These are phyloP conservation scores for Mycena citricolor DNA, from an alignment of 1,284 basidiomycete genomes.

Conservation along the genomic window DNA sequence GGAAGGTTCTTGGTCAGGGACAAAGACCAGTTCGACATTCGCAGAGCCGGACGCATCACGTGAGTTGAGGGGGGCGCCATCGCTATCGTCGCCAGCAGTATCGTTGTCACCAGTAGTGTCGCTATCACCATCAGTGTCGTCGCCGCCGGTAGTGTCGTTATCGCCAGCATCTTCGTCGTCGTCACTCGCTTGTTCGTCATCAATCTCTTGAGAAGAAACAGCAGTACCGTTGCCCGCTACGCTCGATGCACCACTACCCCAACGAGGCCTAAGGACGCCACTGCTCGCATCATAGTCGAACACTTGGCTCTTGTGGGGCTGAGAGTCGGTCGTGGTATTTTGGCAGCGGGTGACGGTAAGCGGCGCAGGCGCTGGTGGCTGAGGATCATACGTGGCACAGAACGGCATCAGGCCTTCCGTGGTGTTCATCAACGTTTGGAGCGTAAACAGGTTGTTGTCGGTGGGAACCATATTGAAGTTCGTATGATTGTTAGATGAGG, in stretches of 20 bases:
- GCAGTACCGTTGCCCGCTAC: conserved; percentile 18
- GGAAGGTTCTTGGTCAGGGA: conserved; percentile 26
- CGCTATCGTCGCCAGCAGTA: neutral
- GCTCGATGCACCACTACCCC: conserved; percentile 35
- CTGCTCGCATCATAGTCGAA: conserved; percentile 54
- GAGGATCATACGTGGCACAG: conserved; percentile 63
- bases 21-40: conserved; percentile 50
- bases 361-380: conserved; percentile 45
- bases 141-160: conserved; percentile 4
- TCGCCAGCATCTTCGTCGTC: conserved; percentile 6
- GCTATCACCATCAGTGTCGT: conserved; percentile 4
- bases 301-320: conserved; percentile 49
- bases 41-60: conserved; percentile 27
- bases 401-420: conserved; percentile 37
- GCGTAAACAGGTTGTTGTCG: conserved; percentile 35
- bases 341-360: conserved; percentile 50
- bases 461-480: conserved; percentile 46
- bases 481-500: conserved; percentile 52
- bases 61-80: conserved; percentile 8
- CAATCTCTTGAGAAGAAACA: no score
- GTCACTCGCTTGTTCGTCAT: conserved; percentile 18
- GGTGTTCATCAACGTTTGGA: conserved; percentile 49
- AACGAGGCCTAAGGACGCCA: conserved; percentile 55
- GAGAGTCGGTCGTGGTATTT: conserved; percentile 17
- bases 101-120: conserved; percentile 1